These are phyloP conservation scores for Leccinum barrowsii DNA, from an alignment of 768 basidiomycete species.

Conservation along the genomic window DNA sequence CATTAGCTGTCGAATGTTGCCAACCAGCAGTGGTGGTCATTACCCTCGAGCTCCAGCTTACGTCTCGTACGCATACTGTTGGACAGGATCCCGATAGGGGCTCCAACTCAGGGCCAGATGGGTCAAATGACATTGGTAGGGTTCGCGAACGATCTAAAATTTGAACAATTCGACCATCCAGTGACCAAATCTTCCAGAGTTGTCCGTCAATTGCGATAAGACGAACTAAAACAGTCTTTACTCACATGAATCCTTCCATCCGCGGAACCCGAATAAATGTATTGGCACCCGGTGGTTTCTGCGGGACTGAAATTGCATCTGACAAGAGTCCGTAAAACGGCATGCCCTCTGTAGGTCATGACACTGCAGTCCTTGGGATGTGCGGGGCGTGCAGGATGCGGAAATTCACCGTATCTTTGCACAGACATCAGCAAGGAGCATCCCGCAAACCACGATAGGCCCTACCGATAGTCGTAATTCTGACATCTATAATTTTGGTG, in stretches of 20 bases:
- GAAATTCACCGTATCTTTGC: slow-evolving; percentile 60
- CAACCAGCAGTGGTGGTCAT: background rate
- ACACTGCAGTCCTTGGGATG: slow-evolving; percentile 92
- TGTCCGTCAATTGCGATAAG: slow-evolving; percentile 1
- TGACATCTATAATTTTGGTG: slow-evolving; percentile 50
- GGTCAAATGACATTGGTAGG: slow-evolving; percentile 66
- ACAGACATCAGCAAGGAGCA: slow-evolving; percentile 8
- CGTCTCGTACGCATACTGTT: slow-evolving; percentile 78
- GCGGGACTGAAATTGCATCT: slow-evolving; percentile 94
- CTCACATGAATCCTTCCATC: slow-evolving; percentile 83
- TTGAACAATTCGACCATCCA: slow-evolving; percentile 85
- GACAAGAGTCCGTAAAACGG: slow-evolving; percentile 87
- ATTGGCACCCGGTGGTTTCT: slow-evolving; percentile 88
- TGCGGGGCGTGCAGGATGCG: slow-evolving; percentile 53
- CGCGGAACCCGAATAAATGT: slow-evolving; percentile 90
- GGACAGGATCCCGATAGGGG: slow-evolving; percentile 26
- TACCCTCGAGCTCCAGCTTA: slow-evolving; percentile 90
- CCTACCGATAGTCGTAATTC: slow-evolving; percentile 82
- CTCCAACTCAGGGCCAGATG: slow-evolving; percentile 57
- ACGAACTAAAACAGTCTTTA: slow-evolving; percentile 4
- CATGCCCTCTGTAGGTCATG: slow-evolving; percentile 93
- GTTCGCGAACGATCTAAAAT: slow-evolving; percentile 78
- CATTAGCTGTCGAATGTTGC: slow-evolving; percentile 4
- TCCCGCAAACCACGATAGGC: background rate
- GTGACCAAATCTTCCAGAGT: slow-evolving; percentile 76